Conservation (phyloP, 176 grass and related monocot genomes). For the Aegilops tauschii region DNA sequence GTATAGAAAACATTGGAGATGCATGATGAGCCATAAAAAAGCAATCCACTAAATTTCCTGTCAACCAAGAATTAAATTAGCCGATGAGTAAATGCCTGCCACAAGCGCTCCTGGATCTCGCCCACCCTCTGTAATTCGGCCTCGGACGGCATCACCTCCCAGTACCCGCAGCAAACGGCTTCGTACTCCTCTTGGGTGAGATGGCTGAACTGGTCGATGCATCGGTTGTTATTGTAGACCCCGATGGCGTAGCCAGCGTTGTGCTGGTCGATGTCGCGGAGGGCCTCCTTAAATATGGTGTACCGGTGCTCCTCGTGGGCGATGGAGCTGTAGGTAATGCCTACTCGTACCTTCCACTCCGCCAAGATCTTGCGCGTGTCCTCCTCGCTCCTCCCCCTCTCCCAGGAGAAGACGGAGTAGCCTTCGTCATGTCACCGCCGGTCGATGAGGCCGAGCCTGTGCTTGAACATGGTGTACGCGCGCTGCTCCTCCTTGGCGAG, state of each 20-base stretch:
- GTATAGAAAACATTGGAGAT: too few species aligned
- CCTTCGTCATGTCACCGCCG: too few species aligned
- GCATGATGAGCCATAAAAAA: background rate
- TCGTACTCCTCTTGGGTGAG: background rate
- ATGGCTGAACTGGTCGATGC: background rate
- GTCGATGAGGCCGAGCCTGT: too few species aligned
- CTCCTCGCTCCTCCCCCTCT: too few species aligned
- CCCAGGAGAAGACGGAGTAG: too few species aligned
- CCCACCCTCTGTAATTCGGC: background rate
- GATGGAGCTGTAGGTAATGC: background rate
- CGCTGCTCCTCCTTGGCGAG: too few species aligned
- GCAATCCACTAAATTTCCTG: background rate
- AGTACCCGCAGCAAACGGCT: background rate
- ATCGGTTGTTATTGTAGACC: background rate
- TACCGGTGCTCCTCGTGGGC: background rate
- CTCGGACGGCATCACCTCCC: background rate
- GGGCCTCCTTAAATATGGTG: background rate
- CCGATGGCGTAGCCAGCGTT: background rate
- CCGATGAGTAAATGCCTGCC: too few species aligned
- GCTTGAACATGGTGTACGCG: too few species aligned
- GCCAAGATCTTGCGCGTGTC: too few species aligned
- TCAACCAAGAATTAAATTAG: background rate
- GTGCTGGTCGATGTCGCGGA: background rate
- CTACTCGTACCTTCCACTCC: too few species aligned
- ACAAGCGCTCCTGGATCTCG: too few species aligned